Conservation (phyloP, 192 early-diverging fungal genomes). For the Podila verticillata region DNA sequence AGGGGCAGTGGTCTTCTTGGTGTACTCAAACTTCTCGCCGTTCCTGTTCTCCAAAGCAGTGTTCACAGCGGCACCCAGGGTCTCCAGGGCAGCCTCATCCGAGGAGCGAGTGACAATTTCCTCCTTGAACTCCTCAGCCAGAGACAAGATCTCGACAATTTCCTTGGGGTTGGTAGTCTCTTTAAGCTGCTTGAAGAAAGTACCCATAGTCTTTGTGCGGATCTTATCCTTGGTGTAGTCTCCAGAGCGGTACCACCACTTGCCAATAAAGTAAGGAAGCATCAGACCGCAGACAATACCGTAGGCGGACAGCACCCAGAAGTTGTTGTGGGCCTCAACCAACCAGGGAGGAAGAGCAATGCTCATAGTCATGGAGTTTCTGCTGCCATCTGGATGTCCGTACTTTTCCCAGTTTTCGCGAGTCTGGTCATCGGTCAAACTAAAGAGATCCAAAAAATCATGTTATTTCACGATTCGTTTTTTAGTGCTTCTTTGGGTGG, state of each 20-base stretch:
- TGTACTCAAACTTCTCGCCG: constrained; percentile 69
- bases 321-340: constrained; percentile 86
- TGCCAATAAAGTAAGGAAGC: constrained; percentile 88
- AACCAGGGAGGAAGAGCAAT: constrained; percentile 94
- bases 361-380: constrained; percentile 74
- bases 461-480: not conserved
- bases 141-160: constrained; percentile 79
- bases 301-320: constrained; percentile 87
- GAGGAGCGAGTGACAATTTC: constrained; percentile 50
- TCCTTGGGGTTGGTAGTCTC: constrained; percentile 74
- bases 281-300: constrained; percentile 87
- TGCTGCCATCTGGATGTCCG: constrained; percentile 94
- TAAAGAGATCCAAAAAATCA: constrained; percentile 22
- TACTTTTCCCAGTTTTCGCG: constrained; percentile 94
- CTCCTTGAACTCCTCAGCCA: constrained; percentile 79
- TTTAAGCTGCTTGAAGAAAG: constrained; percentile 90
- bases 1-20: constrained; percentile 63
- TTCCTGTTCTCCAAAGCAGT: constrained; percentile 64
- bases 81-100: constrained; percentile 58
- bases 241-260: constrained; percentile 95
- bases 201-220: constrained; percentile 88
- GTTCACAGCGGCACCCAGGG: constrained; percentile 55
- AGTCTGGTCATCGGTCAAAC: constrained; percentile 90
- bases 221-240: constrained; percentile 91
- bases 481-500: not conserved